phyloP scores from a whole-genome alignment of 768 basidiomycete species.

The Rhodotorula taiwanensis region DNA sequence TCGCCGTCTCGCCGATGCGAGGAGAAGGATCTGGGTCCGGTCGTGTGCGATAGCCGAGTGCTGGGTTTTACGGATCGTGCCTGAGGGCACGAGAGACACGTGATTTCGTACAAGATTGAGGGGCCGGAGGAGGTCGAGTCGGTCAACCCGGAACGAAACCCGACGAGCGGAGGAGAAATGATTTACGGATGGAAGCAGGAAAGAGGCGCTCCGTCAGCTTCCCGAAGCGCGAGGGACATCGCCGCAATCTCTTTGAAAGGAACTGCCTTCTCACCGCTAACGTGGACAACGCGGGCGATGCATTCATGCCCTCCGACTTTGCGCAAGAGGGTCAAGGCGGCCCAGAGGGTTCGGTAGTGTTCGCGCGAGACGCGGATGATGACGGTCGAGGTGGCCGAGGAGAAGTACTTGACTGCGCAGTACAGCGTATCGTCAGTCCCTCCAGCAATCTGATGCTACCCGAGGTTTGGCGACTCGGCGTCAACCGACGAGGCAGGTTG shows the following conservation, averaged over 20 bases:
- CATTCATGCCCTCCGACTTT: slow-evolving; percentile 28
- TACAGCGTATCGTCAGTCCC: neutral
- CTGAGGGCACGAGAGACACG: slow-evolving; percentile 9
- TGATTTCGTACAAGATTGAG: too few relatives aligned
- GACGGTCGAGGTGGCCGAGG: slow-evolving; percentile 31
- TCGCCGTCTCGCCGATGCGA: neutral
- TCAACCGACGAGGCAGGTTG: neutral
- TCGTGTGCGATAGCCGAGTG: slow-evolving; percentile 38
- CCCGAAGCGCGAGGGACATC: neutral
- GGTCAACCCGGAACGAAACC: too few relatives aligned
- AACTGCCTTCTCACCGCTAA: slow-evolving; percentile 20
- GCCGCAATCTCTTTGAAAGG: neutral
- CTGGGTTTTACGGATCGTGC: slow-evolving; percentile 41
- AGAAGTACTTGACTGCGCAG: slow-evolving; percentile 39
- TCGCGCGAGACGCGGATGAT: slow-evolving; percentile 38
- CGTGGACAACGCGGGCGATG: slow-evolving; percentile 32
- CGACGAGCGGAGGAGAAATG: too few relatives aligned
- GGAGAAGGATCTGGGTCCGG: slow-evolving; percentile 31
- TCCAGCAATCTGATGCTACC: neutral
- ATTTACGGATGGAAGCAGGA: too few relatives aligned
- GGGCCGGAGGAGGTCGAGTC: too few relatives aligned
- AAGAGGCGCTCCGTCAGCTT: neutral
- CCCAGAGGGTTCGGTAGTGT: slow-evolving; percentile 36
- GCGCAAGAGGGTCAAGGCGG: slow-evolving; percentile 36
- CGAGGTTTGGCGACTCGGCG: neutral